Percentiles rank a stretch among this genome's conserved stretches.
Evolutionary conservation across 331 rosid genomes (phyloP).

Genomic region (Pyrus hybrid): DNA sequence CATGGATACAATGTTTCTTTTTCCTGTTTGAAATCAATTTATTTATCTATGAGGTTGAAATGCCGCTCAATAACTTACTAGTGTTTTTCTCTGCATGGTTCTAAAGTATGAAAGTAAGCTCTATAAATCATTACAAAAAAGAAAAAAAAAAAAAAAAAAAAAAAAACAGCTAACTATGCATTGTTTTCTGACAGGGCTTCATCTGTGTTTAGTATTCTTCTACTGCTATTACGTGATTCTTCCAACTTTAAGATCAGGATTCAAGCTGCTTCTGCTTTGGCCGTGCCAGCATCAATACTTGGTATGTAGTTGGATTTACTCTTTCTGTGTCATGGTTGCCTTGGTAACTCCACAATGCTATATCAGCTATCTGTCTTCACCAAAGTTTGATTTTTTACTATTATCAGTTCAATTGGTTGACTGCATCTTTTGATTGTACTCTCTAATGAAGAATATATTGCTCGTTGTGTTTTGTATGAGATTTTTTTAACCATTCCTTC

Average conservation of each 20-base stretch:
- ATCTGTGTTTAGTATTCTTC: slow-evolving; percentile 67
- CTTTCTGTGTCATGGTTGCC: not conserved
- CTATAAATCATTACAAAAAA: not conserved
- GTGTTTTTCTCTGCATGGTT: not conserved
- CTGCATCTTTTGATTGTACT: not conserved
- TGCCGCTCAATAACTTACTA: not conserved
- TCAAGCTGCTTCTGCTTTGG: slow-evolving; percentile 94
- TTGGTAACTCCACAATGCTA: not conserved
- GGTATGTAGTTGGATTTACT: slow-evolving; percentile 32
- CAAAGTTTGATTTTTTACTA: not conserved
- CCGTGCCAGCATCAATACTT: slow-evolving; percentile 63
- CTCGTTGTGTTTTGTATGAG: not conserved
- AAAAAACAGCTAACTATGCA: not conserved
- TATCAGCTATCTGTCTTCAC: not conserved
- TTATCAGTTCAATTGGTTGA: not conserved
- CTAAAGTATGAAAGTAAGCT: not conserved
- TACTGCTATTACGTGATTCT: slow-evolving; percentile 71
- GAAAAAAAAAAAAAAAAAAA: too few relatives aligned
- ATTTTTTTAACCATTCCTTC: not conserved
- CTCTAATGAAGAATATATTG: not conserved
- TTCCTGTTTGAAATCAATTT: slow-evolving; percentile 1
- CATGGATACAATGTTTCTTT: not conserved
- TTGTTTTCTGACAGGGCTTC: slow-evolving; percentile 55
- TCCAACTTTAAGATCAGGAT: slow-evolving; percentile 86
- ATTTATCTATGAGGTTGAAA: not conserved